Percentiles rank a stretch among this genome's conserved stretches.
Conservation (phyloP, 2,329 filamentous ascomycete species). For the Colletotrichum musicola region DNA sequence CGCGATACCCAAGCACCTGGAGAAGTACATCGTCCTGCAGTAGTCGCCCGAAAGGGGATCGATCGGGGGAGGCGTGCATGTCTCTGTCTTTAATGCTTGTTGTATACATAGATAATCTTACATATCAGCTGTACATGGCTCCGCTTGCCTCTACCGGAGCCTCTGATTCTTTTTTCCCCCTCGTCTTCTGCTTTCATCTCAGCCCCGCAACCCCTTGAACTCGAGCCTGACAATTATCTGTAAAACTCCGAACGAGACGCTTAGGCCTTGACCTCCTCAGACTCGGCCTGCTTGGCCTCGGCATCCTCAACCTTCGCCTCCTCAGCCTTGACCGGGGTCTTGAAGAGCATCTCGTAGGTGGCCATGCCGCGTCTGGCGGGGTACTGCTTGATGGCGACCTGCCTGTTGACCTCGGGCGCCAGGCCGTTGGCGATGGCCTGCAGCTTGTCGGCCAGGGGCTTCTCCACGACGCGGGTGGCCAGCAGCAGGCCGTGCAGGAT, state of each 20-base stretch:
- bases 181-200: not conserved
- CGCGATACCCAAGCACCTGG: slow-evolving; percentile 85
- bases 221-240: not conserved
- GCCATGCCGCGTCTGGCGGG: slow-evolving; percentile 42
- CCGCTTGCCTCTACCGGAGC: slow-evolving; percentile 22
- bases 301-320: no score
- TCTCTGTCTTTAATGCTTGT: slow-evolving; percentile 36
- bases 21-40: slow-evolving; percentile 94
- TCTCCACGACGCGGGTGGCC: slow-evolving; percentile 56
- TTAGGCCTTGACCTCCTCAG: no score
- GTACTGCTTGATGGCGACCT: slow-evolving; percentile 38
- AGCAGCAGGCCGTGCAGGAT: slow-evolving; percentile 59
- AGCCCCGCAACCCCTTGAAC: not conserved
- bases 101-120: slow-evolving; percentile 40
- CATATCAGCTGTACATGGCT: slow-evolving; percentile 41
- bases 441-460: slow-evolving; percentile 53
- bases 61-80: not conserved
- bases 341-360: slow-evolving; percentile 32
- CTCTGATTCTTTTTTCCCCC: slow-evolving; percentile 7
- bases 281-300: not conserved
- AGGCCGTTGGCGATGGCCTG: slow-evolving; percentile 54
- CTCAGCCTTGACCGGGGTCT: no score
- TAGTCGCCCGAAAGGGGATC: slow-evolving; percentile 51
- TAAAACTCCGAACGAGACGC: not conserved
- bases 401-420: slow-evolving; percentile 51